Conservation (phyloP, 2,329 filamentous ascomycete genomes). For the Penicillium sp. region DNA sequence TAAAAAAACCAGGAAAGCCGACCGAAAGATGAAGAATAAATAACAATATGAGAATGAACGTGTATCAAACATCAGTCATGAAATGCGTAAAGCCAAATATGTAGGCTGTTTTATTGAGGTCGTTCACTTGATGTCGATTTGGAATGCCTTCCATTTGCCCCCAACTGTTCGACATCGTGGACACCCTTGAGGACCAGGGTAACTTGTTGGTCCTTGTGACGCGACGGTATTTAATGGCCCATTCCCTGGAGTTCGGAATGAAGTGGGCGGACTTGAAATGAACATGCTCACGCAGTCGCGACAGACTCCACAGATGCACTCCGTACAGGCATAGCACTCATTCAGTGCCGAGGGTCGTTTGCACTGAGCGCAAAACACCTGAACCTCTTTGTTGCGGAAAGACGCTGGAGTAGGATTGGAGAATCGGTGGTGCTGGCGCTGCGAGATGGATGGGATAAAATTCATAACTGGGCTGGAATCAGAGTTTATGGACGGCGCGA, state of each 20-base stretch:
- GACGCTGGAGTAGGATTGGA: constrained; percentile 54
- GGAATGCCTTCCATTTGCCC: constrained; percentile 49
- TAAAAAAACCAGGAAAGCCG: not conserved
- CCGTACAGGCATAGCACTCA: constrained; percentile 89
- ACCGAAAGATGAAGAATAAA: not conserved
- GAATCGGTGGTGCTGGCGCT: constrained; percentile 41
- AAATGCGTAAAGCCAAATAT: constrained; percentile 27
- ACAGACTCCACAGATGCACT: constrained; percentile 93
- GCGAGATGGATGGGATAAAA: constrained; percentile 34
- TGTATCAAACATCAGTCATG: constrained; percentile 29
- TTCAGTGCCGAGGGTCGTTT: constrained; percentile 71
- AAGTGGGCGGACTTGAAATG: constrained; percentile 41
- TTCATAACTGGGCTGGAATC: constrained; percentile 58
- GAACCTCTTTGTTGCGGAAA: constrained; percentile 54
- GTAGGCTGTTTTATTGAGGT: constrained; percentile 5
- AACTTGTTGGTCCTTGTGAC: constrained; percentile 34
- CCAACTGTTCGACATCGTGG: constrained; percentile 46
- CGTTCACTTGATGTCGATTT: constrained; percentile 46
- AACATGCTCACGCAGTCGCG: constrained; percentile 68
- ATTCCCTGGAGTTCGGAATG: constrained; percentile 36
- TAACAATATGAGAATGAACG: constrained; percentile 15
- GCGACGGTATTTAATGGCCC: constrained; percentile 17
- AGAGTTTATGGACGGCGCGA: constrained; percentile 68
- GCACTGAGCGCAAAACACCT: constrained; percentile 91
- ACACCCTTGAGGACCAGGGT: constrained; percentile 42